phyloP scores from a whole-genome alignment of 176 grass and related monocot genomes.

The Triticum urartu region DNA sequence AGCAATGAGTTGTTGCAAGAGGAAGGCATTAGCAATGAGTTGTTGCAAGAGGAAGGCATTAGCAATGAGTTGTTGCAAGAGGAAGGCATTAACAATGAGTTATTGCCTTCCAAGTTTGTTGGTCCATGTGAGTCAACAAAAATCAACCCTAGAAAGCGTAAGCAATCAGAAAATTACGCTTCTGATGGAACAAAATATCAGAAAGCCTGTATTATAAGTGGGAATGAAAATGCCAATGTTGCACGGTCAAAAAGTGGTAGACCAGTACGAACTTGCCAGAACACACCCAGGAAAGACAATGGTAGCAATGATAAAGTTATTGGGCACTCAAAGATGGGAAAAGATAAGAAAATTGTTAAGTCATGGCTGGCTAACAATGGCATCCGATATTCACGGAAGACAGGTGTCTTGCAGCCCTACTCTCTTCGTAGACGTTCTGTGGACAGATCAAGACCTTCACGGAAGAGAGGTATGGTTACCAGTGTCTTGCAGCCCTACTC shows the following conservation, averaged over 20 bases:
- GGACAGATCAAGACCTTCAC: not conserved
- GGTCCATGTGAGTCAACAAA: constrained; percentile 18
- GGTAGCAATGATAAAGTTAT: not conserved
- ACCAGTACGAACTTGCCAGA: too few species aligned
- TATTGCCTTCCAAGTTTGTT: not conserved
- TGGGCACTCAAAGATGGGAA: not conserved
- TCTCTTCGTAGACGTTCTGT: not conserved
- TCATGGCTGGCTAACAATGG: not conserved
- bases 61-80: not conserved
- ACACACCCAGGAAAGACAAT: not conserved
- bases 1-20: not conserved
- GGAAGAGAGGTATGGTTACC: not conserved
- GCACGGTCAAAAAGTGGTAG: not conserved
- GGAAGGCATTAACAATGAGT: not conserved
- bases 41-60: too few species aligned
- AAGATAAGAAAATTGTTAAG: not conserved
- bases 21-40: too few species aligned
- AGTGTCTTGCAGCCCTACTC: not conserved
- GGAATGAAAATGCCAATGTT: not conserved
- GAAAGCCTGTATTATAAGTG: not conserved
- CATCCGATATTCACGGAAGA: not conserved
- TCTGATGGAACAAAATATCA: not conserved
- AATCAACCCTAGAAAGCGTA: constrained; percentile 5
- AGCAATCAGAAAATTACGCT: not conserved
- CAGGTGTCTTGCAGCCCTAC: not conserved